These are phyloP conservation scores for Boletus pseudo-olivaceus DNA, from an alignment of 768 basidiomycete species.

Conservation along the genomic window DNA sequence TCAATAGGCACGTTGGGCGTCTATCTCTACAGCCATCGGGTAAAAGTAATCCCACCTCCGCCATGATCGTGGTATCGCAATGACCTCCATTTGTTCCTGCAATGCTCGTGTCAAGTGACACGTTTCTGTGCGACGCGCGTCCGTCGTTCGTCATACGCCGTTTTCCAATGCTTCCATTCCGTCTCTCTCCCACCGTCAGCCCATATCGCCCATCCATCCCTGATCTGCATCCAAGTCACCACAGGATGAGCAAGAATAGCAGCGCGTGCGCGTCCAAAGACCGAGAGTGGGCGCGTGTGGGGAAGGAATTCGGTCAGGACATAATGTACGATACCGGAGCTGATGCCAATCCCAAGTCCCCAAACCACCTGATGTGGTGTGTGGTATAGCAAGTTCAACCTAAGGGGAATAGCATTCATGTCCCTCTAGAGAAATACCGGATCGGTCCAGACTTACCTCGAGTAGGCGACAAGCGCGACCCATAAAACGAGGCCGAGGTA, in stretches of 20 bases:
- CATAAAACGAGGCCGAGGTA: slow-evolving; percentile 52
- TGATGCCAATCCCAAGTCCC: slow-evolving; percentile 65
- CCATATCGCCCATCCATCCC: slow-evolving; percentile 84
- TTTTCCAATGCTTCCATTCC: slow-evolving; percentile 69
- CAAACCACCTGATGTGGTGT: slow-evolving; percentile 68
- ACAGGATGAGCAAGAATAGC: slow-evolving; percentile 55
- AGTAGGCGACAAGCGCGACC: slow-evolving; percentile 72
- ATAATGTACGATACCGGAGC: slow-evolving; percentile 55
- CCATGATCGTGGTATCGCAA: slow-evolving; percentile 42
- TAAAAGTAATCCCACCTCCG: slow-evolving; percentile 39
- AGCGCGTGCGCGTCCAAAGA: slow-evolving; percentile 47
- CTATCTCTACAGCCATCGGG: slow-evolving; percentile 15
- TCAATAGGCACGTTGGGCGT: background rate
- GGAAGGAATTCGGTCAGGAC: slow-evolving; percentile 58
- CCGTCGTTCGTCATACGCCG: slow-evolving; percentile 47
- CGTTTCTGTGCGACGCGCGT: slow-evolving; percentile 19
- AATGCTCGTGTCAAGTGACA: slow-evolving; percentile 1
- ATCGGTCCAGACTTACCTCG: slow-evolving; percentile 48
- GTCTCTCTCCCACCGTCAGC: slow-evolving; percentile 69
- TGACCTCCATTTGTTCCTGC: background rate
- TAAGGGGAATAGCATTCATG: slow-evolving; percentile 23
- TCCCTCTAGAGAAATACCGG: background rate
- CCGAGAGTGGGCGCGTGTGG: slow-evolving; percentile 45
- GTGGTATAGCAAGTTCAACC: slow-evolving; percentile 73
- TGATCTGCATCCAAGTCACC: slow-evolving; percentile 61